Evolutionary conservation across 345 rosid species (phyloP), one percentile per base, ranked within the genome.

Genomic region (Salix udensis): DNA sequence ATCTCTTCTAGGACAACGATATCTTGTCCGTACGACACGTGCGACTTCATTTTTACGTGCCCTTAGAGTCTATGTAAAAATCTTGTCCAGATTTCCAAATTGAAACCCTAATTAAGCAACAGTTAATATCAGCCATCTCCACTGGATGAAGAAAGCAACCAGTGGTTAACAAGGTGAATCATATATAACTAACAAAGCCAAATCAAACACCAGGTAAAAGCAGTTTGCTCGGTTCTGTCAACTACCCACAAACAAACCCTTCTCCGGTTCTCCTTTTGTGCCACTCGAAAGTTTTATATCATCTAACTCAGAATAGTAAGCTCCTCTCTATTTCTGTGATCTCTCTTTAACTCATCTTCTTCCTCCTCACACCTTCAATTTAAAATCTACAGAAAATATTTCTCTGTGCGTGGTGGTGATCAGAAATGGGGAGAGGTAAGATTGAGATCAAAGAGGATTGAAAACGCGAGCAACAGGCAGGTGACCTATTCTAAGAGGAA

Each of bases 371-470:
- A 34, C 68, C 82, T 44, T 69, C 39, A 74, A 69, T 74, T 66
- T 70, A 31, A 65, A 70, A 68, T 36, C 66, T 66, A 50, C 48
- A 78, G 60, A 21, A 31, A 55, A 26, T 36, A 74, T 37, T 68
- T 18, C 64, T 64, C 71, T 72, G 39, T 3, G 71, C 10, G 24
- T 26, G 4, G 44, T 4, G 30, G 23, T 6, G 31, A 31, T 31
- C 34, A 46, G 52, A 85, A 74, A 90, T 91, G 95, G 97, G 95
- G 66, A 87, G 97, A 81, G 97, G 93, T 1, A 91, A 87, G 86
- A 89, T 89, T 73, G 94, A 91, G 88, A 90, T 91, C 78, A 92
- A 92, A 89, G 85, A 89, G 92, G 84, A 90, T 90, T 77, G 97
- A 90, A 80, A 92, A 92, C 85, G 75, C 82, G 8, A 89, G 87